These are phyloP conservation scores for Scedosporium minutisporum DNA, from an alignment of 2,329 filamentous ascomycete genomes.

Conservation along the genomic window DNA sequence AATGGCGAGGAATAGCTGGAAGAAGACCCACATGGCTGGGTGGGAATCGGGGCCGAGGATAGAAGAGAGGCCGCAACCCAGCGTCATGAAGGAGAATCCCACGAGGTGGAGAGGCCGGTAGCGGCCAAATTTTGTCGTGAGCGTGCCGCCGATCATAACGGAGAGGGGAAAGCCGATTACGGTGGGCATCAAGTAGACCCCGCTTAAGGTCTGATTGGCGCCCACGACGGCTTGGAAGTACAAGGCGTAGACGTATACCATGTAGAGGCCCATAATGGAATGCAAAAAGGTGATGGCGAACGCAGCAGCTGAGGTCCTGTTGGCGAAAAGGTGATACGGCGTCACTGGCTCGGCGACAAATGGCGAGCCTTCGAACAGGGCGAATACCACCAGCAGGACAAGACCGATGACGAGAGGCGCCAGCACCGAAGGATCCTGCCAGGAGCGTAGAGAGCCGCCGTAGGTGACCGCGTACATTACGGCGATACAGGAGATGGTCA, in stretches of 20 bases:
- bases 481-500: constrained; percentile 19
- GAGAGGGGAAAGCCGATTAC: constrained; percentile 19
- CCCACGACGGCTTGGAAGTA: constrained; percentile 34
- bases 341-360: constrained; percentile 24
- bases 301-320: constrained; percentile 23
- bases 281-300: constrained; percentile 14
- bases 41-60: constrained; percentile 23
- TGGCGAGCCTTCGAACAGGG: constrained; percentile 20
- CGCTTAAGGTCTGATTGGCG: constrained; percentile 21
- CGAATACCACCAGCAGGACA: constrained; percentile 25
- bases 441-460: constrained; percentile 9
- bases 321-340: constrained; percentile 33
- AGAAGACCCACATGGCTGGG: constrained; percentile 25
- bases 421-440: constrained; percentile 3
- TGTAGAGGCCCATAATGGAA: constrained; percentile 18
- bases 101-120: constrained; percentile 24
- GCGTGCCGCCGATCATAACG: constrained; percentile 15
- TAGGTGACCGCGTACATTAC: constrained; percentile 10
- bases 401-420: constrained; percentile 27
- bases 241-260: constrained; percentile 31
- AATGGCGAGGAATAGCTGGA: constrained; percentile 27
- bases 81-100: constrained; percentile 26
- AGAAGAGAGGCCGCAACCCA: constrained; percentile 31
- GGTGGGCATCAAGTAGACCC: constrained; percentile 22
- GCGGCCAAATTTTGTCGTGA: constrained; percentile 20